Conservation (phyloP, 1,284 basidiomycete species). For the Cutaneotrichosporon curvatum region DNA sequence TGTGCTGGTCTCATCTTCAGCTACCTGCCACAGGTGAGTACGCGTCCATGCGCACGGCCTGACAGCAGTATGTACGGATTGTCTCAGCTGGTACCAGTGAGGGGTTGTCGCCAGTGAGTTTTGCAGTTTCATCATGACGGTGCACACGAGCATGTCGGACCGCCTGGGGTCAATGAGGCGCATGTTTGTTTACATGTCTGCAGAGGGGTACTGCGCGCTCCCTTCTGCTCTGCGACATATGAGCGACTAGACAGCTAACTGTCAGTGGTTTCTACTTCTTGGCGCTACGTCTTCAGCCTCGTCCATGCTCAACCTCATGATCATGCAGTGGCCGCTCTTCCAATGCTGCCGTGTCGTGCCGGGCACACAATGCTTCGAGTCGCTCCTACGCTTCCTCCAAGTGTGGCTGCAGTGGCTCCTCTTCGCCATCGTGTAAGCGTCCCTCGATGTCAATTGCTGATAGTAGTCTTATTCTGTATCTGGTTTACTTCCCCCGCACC, state of each 20-base stretch:
- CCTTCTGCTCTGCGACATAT: neutral
- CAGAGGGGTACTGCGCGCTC: neutral
- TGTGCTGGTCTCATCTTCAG: slow-evolving; percentile 75
- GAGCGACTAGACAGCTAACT: slow-evolving; percentile 8
- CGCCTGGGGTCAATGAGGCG: too few relatives aligned
- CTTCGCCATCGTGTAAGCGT: slow-evolving; percentile 77
- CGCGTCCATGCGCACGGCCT: neutral
- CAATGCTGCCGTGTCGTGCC: slow-evolving; percentile 60
- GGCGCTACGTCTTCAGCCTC: slow-evolving; percentile 79
- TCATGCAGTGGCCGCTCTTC: slow-evolving; percentile 80
- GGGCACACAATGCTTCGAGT: slow-evolving; percentile 65
- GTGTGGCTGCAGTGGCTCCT: slow-evolving; percentile 77
- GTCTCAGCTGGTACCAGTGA: slow-evolving; percentile 63
- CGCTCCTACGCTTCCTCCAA: slow-evolving; percentile 75
- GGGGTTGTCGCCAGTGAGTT: slow-evolving; percentile 67
- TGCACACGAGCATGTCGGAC: neutral
- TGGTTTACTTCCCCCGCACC: slow-evolving; percentile 77
- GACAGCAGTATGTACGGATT: slow-evolving; percentile 27
- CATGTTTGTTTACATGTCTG: too few relatives aligned
- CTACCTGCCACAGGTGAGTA: slow-evolving; percentile 73
- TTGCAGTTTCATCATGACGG: too few relatives aligned
- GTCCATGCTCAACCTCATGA: slow-evolving; percentile 78
- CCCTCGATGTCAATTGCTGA: slow-evolving; percentile 1
- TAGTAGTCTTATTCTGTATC: slow-evolving; percentile 73
- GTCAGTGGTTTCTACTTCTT: slow-evolving; percentile 74